Conservation (phyloP, 805 yeast genomes). For the Saccharomycopsis olivae region DNA sequence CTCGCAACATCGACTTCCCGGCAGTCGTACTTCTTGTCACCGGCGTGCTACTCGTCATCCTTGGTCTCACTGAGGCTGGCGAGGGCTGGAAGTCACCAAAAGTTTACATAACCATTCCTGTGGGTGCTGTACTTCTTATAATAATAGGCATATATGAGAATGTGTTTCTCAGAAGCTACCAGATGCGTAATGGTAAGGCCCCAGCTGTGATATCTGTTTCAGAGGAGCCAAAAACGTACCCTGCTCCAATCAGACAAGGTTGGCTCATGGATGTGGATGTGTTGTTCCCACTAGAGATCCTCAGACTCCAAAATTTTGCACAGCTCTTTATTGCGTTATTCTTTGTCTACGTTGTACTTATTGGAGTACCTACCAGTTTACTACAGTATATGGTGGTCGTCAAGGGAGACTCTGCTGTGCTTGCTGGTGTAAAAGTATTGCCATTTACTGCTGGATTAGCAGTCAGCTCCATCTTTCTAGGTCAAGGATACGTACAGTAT, state of each 20-base stretch:
- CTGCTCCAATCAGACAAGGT: neutral
- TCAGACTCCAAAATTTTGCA: constrained; percentile 22
- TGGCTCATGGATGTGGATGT: constrained; percentile 20
- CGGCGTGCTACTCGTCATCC: constrained; percentile 25
- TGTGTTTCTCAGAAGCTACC: constrained; percentile 19
- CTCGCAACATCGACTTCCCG: constrained; percentile 30
- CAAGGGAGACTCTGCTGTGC: constrained; percentile 24
- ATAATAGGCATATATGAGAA: constrained; percentile 25
- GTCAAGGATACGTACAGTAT: constrained; percentile 11
- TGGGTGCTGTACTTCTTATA: constrained; percentile 28
- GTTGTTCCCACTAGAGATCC: constrained; percentile 23
- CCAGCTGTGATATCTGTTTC: too few relatives aligned
- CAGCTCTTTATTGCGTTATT: constrained; percentile 21
- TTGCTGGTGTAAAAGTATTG: constrained; percentile 28
- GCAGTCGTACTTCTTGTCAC: constrained; percentile 28
- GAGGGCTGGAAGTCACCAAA: constrained; percentile 31
- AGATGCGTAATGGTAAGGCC: neutral
- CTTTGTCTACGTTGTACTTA: constrained; percentile 20
- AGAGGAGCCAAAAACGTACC: neutral
- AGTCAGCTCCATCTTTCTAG: constrained; percentile 23
- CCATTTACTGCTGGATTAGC: constrained; percentile 26
- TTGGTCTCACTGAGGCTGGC: constrained; percentile 38
- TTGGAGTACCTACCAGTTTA: constrained; percentile 19
- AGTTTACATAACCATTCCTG: constrained; percentile 31
- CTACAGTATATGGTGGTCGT: constrained; percentile 24